These are phyloP conservation scores for Penicillium bovifimosum DNA, from an alignment of 495 filamentous ascomycete genomes.

Conservation along the genomic window DNA sequence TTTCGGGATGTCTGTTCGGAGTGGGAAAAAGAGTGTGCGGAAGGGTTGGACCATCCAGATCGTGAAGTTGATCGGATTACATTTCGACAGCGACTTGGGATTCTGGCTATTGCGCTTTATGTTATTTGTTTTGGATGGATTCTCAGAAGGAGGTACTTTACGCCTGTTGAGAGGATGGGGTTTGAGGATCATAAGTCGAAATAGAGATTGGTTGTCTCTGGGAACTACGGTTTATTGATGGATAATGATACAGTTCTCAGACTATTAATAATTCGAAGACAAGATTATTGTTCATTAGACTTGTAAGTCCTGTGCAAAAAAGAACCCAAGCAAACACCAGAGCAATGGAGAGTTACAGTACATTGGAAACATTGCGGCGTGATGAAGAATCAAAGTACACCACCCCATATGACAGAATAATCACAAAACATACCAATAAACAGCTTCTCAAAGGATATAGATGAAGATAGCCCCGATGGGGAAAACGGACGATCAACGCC, in stretches of 20 bases:
- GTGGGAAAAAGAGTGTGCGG: slow-evolving; percentile 15
- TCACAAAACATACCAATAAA: not conserved
- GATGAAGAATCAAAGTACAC: slow-evolving; percentile 13
- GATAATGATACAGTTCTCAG: slow-evolving; percentile 1
- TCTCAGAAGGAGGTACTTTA: slow-evolving; percentile 13
- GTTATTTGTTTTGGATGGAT: slow-evolving; percentile 25
- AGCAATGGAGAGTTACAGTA: slow-evolving; percentile 5
- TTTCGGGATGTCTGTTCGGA: slow-evolving; percentile 11
- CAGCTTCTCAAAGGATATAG: not conserved
- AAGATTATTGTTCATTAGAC: too few relatives aligned
- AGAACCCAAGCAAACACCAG: slow-evolving; percentile 11
- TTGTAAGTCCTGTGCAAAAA: not conserved
- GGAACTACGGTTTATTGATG: not conserved
- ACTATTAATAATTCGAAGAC: not conserved
- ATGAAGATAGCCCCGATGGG: slow-evolving; percentile 5
- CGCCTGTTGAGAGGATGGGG: slow-evolving; percentile 10
- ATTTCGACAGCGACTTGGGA: slow-evolving; percentile 10
- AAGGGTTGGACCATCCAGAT: not conserved
- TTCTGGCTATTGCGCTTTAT: slow-evolving; percentile 7
- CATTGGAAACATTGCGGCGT: slow-evolving; percentile 19
- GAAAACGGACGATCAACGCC: slow-evolving; percentile 15
- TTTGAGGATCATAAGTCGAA: slow-evolving; percentile 13
- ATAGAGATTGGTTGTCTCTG: not conserved
- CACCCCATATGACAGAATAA: slow-evolving; percentile 3
- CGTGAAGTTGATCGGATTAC: slow-evolving; percentile 12